Evolutionary conservation across 2,329 filamentous ascomycete genomes (phyloP).

Genomic region (Mariannaea sp.): DNA sequence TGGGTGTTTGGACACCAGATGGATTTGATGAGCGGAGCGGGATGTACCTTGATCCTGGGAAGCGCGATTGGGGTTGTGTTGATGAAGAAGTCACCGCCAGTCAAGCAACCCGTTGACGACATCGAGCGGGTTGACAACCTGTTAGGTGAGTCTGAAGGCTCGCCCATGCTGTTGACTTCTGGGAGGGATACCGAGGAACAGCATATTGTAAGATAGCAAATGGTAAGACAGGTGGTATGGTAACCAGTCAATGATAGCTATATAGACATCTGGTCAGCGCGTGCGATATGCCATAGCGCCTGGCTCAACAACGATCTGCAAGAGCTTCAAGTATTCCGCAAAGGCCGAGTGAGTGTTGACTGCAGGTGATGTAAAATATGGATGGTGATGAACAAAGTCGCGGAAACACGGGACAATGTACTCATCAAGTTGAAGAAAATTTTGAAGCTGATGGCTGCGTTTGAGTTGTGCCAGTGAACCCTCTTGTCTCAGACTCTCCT

Average conservation of each 20-base stretch:
- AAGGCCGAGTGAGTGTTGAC: too few relatives aligned
- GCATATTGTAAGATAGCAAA: slow-evolving; percentile 24
- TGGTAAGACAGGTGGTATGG: not conserved
- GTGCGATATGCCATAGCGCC: too few relatives aligned
- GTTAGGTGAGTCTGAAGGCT: slow-evolving; percentile 42
- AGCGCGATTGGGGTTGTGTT: slow-evolving; percentile 58
- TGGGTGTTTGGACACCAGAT: slow-evolving; percentile 59
- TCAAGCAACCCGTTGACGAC: slow-evolving; percentile 37
- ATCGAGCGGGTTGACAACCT: slow-evolving; percentile 42
- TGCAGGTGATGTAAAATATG: too few relatives aligned
- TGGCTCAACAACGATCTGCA: too few relatives aligned
- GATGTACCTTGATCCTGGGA: slow-evolving; percentile 58
- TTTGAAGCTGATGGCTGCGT: too few relatives aligned
- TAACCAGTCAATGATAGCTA: too few relatives aligned
- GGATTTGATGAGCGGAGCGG: slow-evolving; percentile 54
- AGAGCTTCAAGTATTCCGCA: too few relatives aligned
- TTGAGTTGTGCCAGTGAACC: too few relatives aligned
- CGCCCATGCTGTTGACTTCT: slow-evolving; percentile 47
- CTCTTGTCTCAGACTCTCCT: too few relatives aligned
- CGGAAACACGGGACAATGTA: too few relatives aligned
- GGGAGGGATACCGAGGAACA: slow-evolving; percentile 35
- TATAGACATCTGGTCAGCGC: too few relatives aligned
- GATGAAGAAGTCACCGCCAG: slow-evolving; percentile 45
- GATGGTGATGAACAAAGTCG: too few relatives aligned
- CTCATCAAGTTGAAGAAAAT: not conserved